Percentiles rank a stretch among this genome's conserved stretches.
Conservation (phyloP, 352 stramenopile genomes). For the Blastocystis hominis region DNA sequence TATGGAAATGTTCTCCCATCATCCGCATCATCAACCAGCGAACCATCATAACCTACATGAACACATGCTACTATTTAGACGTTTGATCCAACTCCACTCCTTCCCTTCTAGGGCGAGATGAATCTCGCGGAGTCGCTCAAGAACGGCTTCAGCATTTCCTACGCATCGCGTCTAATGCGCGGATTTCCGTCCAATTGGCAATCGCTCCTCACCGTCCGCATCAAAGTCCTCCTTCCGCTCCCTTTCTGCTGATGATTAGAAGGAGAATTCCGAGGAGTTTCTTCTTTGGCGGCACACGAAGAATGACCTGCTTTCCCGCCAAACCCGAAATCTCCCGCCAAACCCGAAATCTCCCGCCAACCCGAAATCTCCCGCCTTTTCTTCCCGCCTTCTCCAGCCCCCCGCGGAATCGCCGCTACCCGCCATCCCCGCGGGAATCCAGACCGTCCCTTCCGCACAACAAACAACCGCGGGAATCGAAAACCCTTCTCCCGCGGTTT, state of each 20-base stretch:
- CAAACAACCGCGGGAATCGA: no score
- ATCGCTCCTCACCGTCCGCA: background rate
- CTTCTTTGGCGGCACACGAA: background rate
- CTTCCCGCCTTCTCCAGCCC: no score
- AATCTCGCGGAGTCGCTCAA: background rate
- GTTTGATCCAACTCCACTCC: background rate
- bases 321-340: no score
- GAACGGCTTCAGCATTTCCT: constrained; percentile 1
- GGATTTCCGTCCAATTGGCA: background rate
- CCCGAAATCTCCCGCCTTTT: no score
- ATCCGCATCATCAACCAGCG: background rate
- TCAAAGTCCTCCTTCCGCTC: background rate
- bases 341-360: no score
- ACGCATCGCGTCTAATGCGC: background rate
- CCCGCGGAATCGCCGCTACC: no score
- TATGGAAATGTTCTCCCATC: background rate
- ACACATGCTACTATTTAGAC: background rate
- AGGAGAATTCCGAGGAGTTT: background rate
- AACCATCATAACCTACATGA: background rate
- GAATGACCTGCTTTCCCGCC: background rate
- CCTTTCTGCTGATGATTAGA: background rate
- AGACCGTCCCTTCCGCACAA: no score
- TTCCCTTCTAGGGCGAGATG: background rate
- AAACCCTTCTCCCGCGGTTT: no score
- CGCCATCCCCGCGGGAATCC: no score